Base-by-base conservation (phyloP, 2,329 filamentous ascomycete genomes). In the Beauveria australis region DNA sequence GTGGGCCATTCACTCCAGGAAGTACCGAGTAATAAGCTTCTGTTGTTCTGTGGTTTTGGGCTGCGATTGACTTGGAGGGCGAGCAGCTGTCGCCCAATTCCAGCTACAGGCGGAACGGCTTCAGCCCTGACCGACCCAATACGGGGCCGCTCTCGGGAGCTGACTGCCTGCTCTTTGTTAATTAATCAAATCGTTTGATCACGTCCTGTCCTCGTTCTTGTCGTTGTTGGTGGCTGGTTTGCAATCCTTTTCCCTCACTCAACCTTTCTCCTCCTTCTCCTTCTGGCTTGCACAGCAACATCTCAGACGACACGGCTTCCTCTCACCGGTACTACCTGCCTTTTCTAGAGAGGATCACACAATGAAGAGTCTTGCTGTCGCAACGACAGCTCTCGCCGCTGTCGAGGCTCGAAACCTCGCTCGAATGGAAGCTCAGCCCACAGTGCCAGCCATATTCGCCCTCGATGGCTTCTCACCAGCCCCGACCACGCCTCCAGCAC, bases 401-500 rank as follows among this genome's bases (percentile, higher is more conserved):
- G 46, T 55, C 24, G 53, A 51, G 37, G 59, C 59, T 37, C 52
- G 46, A 12, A 55, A 61, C 44, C 14, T 55, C 9, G 44, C 24
- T 37, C 24, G 48, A 28, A 59, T 59, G 57, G 49, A 33, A 55
- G 33, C 59, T 3, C 52, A 55, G 18, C 59, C 52, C 22, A 61
- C 59, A 12, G 37, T 61, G 18, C 46, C 59, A 22, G 59, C 52
- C 30, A 44, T 55, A 10, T 54, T 61, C 19, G 59, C 59, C 24
- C 59, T 61, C 12, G 52, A 55, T 22, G 59, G 59, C 53, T 61
- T 61, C 53, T 51, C 59, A n/a, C 59, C 59, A 5, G 22, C 26
- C 16, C 52, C 59, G 5, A 61, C 59, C 22, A 19, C 44, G 9
- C 59, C 59, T 19, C 59, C 54, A 16, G 6, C 74, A 7, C 75